These are phyloP conservation scores for Thelonectria olida DNA, from an alignment of 2,329 filamentous ascomycete genomes.

Conservation along the genomic window DNA sequence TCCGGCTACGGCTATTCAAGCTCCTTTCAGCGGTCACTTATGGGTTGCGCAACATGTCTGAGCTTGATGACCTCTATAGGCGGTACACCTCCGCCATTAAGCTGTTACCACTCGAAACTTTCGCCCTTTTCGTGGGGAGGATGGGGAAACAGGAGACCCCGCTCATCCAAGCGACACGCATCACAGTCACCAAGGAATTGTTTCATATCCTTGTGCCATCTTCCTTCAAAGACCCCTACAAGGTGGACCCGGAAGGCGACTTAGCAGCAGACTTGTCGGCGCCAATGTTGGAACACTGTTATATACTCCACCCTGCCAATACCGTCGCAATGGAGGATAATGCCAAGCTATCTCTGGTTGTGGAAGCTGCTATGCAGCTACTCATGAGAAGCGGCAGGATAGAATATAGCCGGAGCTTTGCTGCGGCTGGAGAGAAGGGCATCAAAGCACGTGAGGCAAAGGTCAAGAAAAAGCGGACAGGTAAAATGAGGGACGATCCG, in stretches of 20 bases:
- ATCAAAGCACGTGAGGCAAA: constrained; percentile 60
- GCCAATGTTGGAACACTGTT: constrained; percentile 64
- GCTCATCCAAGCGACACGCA: constrained; percentile 50
- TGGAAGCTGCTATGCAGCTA: constrained; percentile 72
- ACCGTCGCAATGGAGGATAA: constrained; percentile 72
- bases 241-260: constrained; percentile 48
- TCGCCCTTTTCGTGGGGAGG: constrained; percentile 61
- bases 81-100: constrained; percentile 65
- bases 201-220: constrained; percentile 55
- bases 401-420: constrained; percentile 48
- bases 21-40: constrained; percentile 59
- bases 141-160: constrained; percentile 47
- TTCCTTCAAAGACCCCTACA: constrained; percentile 52
- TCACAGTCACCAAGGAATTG: constrained; percentile 57
- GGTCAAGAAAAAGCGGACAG: constrained; percentile 51
- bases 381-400: constrained; percentile 51
- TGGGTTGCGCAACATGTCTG: constrained; percentile 54
- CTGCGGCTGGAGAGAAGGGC: constrained; percentile 54
- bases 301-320: constrained; percentile 72
- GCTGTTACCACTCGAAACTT: constrained; percentile 65
- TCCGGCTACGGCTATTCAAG: constrained; percentile 71
- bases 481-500: constrained; percentile 44
- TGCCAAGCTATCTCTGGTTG: constrained; percentile 73
- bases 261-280: constrained; percentile 52
- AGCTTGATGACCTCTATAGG: constrained; percentile 66